These are phyloP conservation scores for Beauveria sp. DNA, from an alignment of 2,329 filamentous ascomycete species.

Conservation along the genomic window DNA sequence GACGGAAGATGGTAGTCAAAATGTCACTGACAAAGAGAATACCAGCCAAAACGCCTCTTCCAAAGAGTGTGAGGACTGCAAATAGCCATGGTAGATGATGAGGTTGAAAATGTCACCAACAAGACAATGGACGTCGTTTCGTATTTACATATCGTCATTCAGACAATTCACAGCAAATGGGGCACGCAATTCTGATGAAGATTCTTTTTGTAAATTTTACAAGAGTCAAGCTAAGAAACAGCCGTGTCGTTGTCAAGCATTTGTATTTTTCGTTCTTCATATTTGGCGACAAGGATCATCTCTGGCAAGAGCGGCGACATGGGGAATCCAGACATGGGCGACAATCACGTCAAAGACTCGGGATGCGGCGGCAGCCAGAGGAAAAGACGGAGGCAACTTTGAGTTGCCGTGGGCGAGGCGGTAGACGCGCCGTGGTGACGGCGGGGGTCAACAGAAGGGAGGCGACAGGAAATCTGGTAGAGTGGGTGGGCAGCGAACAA, in stretches of 20 bases:
- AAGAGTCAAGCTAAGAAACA: slow-evolving; percentile 36
- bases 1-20: neutral
- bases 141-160: neutral
- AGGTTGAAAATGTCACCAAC: too few relatives aligned
- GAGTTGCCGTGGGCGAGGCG: neutral
- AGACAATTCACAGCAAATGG: neutral
- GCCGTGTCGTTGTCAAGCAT: slow-evolving; percentile 24
- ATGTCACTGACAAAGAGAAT: neutral
- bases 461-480: neutral
- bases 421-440: neutral
- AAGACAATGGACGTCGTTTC: neutral
- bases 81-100: neutral
- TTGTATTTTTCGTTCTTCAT: slow-evolving; percentile 10
- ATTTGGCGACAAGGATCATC: slow-evolving; percentile 3
- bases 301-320: neutral
- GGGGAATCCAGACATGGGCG: slow-evolving; percentile 7
- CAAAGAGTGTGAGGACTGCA: slow-evolving; percentile 13
- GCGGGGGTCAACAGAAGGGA: neutral
- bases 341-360: slow-evolving; percentile 1
- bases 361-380: neutral
- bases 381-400: neutral
- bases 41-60: neutral
- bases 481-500: slow-evolving; percentile 10
- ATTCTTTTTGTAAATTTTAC: slow-evolving; percentile 26
- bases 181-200: slow-evolving; percentile 16